These are phyloP conservation scores for Acanthochlamys bracteata DNA, from an alignment of 106 monocot genomes.

Conservation along the genomic window DNA sequence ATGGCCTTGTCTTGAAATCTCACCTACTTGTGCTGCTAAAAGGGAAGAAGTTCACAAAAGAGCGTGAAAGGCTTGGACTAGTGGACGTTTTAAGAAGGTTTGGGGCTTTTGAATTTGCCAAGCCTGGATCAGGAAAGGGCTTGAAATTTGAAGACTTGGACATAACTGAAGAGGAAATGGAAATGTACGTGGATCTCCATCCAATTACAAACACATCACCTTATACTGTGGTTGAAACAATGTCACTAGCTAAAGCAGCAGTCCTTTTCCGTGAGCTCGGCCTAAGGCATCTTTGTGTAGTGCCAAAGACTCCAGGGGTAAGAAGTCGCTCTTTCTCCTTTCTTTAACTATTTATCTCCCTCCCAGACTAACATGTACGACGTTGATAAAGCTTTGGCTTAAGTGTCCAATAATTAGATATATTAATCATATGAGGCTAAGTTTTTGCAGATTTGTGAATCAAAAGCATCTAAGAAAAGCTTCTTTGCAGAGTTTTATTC, in stretches of 20 bases:
- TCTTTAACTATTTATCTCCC: neutral
- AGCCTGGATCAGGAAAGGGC: conserved; percentile 64
- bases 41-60: conserved; percentile 47
- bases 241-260: conserved; percentile 67
- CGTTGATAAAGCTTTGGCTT: no score
- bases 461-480: no score
- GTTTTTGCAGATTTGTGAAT: no score
- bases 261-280: conserved; percentile 62
- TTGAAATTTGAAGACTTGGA: conserved; percentile 55
- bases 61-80: conserved; percentile 31
- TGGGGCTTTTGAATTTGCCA: conserved; percentile 63
- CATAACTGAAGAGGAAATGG: conserved; percentile 60
- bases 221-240: conserved; percentile 61
- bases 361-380: neutral
- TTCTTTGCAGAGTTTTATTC: no score
- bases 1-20: conserved; percentile 62
- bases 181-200: conserved; percentile 71
- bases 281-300: conserved; percentile 58
- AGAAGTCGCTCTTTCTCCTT: conserved; percentile 7
- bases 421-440: no score
- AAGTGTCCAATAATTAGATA: no score
- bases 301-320: conserved; percentile 64
- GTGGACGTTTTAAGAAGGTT: conserved; percentile 31
- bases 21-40: conserved; percentile 73
- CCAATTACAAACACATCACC: conserved; percentile 63